Percentiles rank a stretch among this genome's conserved stretches.
phyloP scores from a whole-genome alignment of 2,329 filamentous ascomycete genomes.

The Capronia epimyces region DNA sequence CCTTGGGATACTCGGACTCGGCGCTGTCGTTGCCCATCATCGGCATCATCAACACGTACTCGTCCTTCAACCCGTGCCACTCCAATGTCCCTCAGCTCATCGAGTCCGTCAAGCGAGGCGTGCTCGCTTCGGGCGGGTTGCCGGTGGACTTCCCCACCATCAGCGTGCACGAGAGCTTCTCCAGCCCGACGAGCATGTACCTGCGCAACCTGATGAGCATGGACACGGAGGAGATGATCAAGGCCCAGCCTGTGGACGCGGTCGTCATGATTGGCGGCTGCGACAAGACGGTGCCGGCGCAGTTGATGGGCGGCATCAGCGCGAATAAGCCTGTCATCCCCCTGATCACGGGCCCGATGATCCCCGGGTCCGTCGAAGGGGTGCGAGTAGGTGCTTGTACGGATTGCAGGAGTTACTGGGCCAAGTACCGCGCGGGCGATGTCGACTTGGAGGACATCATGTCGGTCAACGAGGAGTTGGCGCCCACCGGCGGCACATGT shows the following conservation, averaged over 20 bases:
- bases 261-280: constrained; percentile 65
- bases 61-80: constrained; percentile 69
- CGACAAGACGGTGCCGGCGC: constrained; percentile 68
- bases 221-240: constrained; percentile 75
- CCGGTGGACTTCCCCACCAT: constrained; percentile 71
- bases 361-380: constrained; percentile 60
- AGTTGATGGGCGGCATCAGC: constrained; percentile 69
- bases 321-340: constrained; percentile 67
- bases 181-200: constrained; percentile 69
- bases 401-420: constrained; percentile 70
- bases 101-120: constrained; percentile 63
- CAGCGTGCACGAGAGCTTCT: constrained; percentile 64
- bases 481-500: constrained; percentile 56
- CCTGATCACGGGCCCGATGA: constrained; percentile 68
- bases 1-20: constrained; percentile 66
- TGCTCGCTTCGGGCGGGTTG: constrained; percentile 61
- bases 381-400: constrained; percentile 66
- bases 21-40: constrained; percentile 65
- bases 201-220: constrained; percentile 70
- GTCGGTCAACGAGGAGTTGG: constrained; percentile 65
- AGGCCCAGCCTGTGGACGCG: constrained; percentile 64
- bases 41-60: constrained; percentile 70
- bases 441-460: constrained; percentile 68
- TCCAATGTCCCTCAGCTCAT: constrained; percentile 66
- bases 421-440: constrained; percentile 58